Percentiles rank a stretch among this genome's conserved stretches.
These are phyloP conservation scores for Calonectria multiphialidica DNA, from an alignment of 2,329 filamentous ascomycete genomes.

Conservation along the genomic window DNA sequence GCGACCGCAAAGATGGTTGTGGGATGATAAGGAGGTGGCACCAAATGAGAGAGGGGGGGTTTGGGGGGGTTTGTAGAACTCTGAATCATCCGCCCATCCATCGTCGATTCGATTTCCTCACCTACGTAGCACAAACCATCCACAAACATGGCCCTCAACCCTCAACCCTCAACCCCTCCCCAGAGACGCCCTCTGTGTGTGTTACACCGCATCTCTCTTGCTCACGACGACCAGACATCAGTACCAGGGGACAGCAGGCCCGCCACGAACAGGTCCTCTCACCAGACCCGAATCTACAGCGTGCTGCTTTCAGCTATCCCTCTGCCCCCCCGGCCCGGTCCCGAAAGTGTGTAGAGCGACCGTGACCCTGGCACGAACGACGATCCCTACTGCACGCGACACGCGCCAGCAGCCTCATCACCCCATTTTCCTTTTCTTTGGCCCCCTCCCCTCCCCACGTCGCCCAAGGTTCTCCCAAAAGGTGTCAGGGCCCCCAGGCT, in stretches of 20 bases:
- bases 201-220: conserved; percentile 15
- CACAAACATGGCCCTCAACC: not conserved
- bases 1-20: not conserved
- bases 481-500: not conserved
- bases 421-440: conserved; percentile 18
- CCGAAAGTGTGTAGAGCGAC: conserved; percentile 14
- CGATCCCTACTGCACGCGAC: conserved; percentile 43
- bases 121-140: not conserved
- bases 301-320: conserved; percentile 27
- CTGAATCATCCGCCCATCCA: conserved; percentile 7
- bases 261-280: not conserved
- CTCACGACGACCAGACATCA: not conserved
- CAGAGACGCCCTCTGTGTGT: not conserved
- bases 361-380: conserved; percentile 24
- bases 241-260: not conserved
- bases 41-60: not conserved
- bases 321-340: conserved; percentile 25
- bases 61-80: not conserved
- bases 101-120: not conserved
- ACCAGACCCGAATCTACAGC: conserved; percentile 11
- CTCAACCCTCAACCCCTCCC: not conserved
- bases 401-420: conserved; percentile 29
- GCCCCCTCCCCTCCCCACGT: conserved; percentile 6
- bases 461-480: not conserved
- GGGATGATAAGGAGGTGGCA: not conserved